Evolutionary conservation across 306 rosid genomes (phyloP).

Genomic region (Leucaena leucocephala): DNA sequence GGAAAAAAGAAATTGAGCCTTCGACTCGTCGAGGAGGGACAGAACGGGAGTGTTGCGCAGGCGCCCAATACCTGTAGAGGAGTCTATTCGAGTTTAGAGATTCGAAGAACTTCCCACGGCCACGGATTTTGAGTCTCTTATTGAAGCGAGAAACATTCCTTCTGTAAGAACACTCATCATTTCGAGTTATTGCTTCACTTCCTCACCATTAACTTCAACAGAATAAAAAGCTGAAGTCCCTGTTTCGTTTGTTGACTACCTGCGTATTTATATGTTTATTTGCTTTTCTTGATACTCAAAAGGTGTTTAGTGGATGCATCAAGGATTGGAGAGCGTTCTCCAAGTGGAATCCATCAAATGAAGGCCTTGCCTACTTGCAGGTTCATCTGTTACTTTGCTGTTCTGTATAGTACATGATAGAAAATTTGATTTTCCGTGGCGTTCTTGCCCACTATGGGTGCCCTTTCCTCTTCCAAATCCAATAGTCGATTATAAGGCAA

Average conservation of each 20-base stretch:
- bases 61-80: conserved; percentile 38
- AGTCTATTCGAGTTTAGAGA: conserved; percentile 45
- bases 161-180: background rate
- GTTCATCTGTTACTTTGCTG: conserved; percentile 38
- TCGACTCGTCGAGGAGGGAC: background rate
- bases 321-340: conserved; percentile 66
- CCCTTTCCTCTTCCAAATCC: background rate
- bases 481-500: conserved; percentile 8
- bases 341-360: conserved; percentile 69
- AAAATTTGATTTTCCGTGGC: background rate
- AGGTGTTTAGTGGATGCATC: conserved; percentile 76
- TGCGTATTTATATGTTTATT: background rate
- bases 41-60: background rate
- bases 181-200: conserved; percentile 34
- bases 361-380: conserved; percentile 84
- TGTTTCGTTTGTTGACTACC: background rate
- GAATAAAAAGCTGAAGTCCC: background rate
- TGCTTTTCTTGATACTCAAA: background rate
- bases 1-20: background rate
- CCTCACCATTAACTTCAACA: background rate
- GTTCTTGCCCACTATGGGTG: background rate
- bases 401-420: background rate
- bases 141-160: conserved; percentile 15
- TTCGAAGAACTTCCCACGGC: conserved; percentile 57
- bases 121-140: conserved; percentile 6